A percentile compares a stretch with the other conserved stretches of the same genome.
Evolutionary conservation across 345 rosid genomes (phyloP).

Genomic region (Corchorus capsularis): DNA sequence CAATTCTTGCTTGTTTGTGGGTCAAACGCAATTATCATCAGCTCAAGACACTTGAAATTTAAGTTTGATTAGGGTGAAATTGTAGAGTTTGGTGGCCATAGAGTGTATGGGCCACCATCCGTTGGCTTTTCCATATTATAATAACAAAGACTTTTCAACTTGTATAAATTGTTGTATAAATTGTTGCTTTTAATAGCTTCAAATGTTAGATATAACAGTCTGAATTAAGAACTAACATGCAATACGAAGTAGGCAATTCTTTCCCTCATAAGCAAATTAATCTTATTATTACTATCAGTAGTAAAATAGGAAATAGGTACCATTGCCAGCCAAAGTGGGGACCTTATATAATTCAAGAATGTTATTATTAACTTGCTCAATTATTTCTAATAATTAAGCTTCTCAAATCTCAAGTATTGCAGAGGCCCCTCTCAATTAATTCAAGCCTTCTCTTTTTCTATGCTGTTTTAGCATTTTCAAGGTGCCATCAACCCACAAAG

Average conservation of each 20-base stretch:
- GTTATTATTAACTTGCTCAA: neutral
- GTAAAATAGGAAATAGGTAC: no score
- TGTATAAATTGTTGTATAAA: neutral
- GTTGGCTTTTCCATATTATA: neutral
- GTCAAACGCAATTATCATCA: constrained; percentile 15
- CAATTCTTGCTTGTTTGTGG: neutral
- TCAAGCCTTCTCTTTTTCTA: neutral
- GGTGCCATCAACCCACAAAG: neutral
- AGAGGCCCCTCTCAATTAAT: neutral
- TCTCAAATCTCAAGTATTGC: neutral
- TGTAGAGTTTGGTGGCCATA: neutral
- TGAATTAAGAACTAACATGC: neutral
- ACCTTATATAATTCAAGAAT: constrained; percentile 6
- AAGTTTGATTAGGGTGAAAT: neutral
- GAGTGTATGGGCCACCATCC: neutral
- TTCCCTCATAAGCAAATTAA: neutral
- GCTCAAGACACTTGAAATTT: neutral
- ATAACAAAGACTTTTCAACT: neutral
- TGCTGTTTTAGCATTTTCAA: neutral
- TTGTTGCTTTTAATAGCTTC: neutral
- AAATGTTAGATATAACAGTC: neutral
- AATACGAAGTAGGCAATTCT: neutral
- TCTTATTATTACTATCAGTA: no score
- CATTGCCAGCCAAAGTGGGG: neutral
- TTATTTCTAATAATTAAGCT: neutral